These are phyloP conservation scores for Moniliella sp. DNA, from an alignment of 1,284 basidiomycete genomes.

Conservation along the genomic window DNA sequence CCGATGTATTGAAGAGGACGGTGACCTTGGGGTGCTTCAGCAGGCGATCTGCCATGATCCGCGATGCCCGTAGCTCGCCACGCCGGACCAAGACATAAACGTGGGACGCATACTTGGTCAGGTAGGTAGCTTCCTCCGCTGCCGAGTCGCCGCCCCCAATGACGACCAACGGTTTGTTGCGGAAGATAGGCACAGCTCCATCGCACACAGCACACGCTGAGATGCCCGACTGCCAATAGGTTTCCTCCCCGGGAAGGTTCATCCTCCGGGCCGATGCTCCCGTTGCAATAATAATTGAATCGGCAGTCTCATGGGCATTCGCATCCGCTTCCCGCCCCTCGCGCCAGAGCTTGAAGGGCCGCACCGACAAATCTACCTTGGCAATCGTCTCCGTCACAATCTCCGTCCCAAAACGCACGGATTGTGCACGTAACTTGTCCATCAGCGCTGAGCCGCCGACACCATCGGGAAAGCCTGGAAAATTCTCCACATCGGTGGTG, in stretches of 20 bases:
- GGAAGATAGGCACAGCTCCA: slow-evolving; percentile 96
- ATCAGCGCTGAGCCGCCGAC: slow-evolving; percentile 89
- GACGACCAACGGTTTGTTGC: slow-evolving; percentile 91
- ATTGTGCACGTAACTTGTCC: slow-evolving; percentile 66
- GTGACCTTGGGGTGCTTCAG: slow-evolving; percentile 69
- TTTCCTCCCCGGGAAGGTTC: slow-evolving; percentile 70
- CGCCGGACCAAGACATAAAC: slow-evolving; percentile 82
- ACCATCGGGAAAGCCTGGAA: slow-evolving; percentile 90
- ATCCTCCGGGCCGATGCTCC: slow-evolving; percentile 85
- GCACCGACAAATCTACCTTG: slow-evolving; percentile 72
- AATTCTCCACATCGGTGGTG: slow-evolving; percentile 67
- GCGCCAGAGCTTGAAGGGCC: slow-evolving; percentile 93
- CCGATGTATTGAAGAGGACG: slow-evolving; percentile 51
- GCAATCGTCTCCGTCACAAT: slow-evolving; percentile 93
- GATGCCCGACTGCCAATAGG: slow-evolving; percentile 95
- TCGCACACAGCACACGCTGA: slow-evolving; percentile 96
- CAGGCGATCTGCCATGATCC: slow-evolving; percentile 91
- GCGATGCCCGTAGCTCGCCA: slow-evolving; percentile 75
- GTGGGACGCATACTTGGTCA: slow-evolving; percentile 37
- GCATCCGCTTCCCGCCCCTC: slow-evolving; percentile 71
- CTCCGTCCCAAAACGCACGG: slow-evolving; percentile 67
- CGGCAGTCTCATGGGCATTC: slow-evolving; percentile 56
- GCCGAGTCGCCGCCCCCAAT: slow-evolving; percentile 95
- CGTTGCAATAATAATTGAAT: slow-evolving; percentile 82
- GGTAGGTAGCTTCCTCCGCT: slow-evolving; percentile 73